phyloP scores from a whole-genome alignment of 148 eudicot species.

The Pharnaceum exiguum region DNA sequence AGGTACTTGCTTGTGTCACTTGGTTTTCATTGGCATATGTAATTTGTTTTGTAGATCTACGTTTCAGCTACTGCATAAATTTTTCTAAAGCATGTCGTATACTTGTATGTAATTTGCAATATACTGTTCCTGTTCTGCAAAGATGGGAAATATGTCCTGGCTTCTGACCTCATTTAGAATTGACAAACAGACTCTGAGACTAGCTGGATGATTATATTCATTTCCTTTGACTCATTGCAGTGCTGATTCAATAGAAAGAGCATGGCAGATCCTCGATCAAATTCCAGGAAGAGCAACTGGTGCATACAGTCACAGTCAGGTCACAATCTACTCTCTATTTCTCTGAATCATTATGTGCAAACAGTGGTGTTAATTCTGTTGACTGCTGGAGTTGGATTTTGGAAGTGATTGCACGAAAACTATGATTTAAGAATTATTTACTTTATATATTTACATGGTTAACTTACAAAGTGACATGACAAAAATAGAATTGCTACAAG shows the following conservation, averaged over 20 bases:
- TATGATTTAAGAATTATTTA: no score
- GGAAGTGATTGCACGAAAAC: no score
- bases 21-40: no score
- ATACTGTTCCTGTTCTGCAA: no score
- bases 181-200: no score
- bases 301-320: slow-evolving; percentile 97
- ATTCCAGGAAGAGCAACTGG: slow-evolving; percentile 95
- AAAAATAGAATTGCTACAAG: no score
- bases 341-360: background rate
- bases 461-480: no score
- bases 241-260: slow-evolving; percentile 81
- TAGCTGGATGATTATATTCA: background rate
- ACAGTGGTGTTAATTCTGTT: background rate
- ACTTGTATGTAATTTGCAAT: no score
- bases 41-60: background rate
- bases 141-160: no score
- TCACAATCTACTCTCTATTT: slow-evolving; percentile 9
- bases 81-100: background rate
- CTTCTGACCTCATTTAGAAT: no score
- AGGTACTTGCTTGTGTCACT: slow-evolving; percentile 42
- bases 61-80: background rate
- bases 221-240: slow-evolving; percentile 25
- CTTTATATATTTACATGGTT: no score
- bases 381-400: no score
- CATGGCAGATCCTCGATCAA: slow-evolving; percentile 77